A percentile compares a stretch with the other conserved stretches of the same genome.
phyloP scores from a whole-genome alignment of 352 stramenopile genomes.

The Plasmopara muralis region DNA sequence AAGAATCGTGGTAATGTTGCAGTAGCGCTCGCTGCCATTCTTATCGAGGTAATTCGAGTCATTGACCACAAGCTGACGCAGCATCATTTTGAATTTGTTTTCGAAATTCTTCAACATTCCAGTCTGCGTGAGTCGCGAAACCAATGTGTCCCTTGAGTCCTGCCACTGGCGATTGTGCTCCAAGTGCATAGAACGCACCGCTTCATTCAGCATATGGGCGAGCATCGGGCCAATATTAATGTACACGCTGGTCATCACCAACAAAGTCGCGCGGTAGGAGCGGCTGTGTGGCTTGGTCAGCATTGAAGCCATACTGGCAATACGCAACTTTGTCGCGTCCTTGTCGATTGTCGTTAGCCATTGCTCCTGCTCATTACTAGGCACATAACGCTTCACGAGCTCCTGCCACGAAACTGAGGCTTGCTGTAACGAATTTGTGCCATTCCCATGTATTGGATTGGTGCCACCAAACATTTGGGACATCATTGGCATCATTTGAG shows the following conservation, averaged over 20 bases:
- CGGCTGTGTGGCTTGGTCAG: slow-evolving; percentile 46
- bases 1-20: slow-evolving; percentile 51
- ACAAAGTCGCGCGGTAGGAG: slow-evolving; percentile 43
- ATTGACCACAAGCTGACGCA: slow-evolving; percentile 41
- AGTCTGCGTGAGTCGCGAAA: slow-evolving; percentile 42
- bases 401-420: slow-evolving; percentile 55
- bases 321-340: slow-evolving; percentile 42
- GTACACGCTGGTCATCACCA: slow-evolving; percentile 54
- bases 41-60: slow-evolving; percentile 48
- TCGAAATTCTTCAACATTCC: slow-evolving; percentile 45
- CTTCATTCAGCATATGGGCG: slow-evolving; percentile 52
- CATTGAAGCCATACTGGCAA: slow-evolving; percentile 21
- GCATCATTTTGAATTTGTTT: slow-evolving; percentile 53
- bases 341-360: slow-evolving; percentile 62
- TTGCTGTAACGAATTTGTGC: slow-evolving; percentile 10
- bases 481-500: slow-evolving; percentile 76
- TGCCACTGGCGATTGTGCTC: slow-evolving; percentile 54
- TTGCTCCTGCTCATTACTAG: slow-evolving; percentile 41
- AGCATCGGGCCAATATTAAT: slow-evolving; percentile 57
- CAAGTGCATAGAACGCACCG: slow-evolving; percentile 48
- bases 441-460: slow-evolving; percentile 18
- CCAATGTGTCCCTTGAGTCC: slow-evolving; percentile 42
- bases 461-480: slow-evolving; percentile 62
- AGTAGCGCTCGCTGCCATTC: slow-evolving; percentile 41
- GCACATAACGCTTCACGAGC: slow-evolving; percentile 54